Percentiles rank a stretch among this genome's conserved stretches.
These are phyloP conservation scores for Fistulifera pelliculosa DNA, from an alignment of 108 stramenopile genomes.

Conservation along the genomic window DNA sequence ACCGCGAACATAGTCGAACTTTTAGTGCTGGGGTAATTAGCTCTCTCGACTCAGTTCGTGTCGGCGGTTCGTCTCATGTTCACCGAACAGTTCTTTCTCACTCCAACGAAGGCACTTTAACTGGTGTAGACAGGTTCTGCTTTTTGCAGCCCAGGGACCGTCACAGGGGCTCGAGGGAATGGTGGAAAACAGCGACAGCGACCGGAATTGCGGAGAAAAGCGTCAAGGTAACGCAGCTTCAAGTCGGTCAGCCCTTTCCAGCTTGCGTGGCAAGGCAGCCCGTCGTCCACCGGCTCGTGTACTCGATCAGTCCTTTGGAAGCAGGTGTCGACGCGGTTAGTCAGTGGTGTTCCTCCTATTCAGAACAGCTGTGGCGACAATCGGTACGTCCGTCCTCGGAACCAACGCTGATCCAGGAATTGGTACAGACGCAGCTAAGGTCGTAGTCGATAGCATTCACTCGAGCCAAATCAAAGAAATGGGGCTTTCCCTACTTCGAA, in stretches of 20 bases:
- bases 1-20: conserved; percentile 25
- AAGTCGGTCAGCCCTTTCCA: conserved; percentile 73
- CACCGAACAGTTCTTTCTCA: neutral
- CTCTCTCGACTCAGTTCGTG: conserved; percentile 4
- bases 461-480: conserved; percentile 79
- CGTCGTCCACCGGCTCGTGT: conserved; percentile 69
- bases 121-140: conserved; percentile 74
- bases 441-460: conserved; percentile 80
- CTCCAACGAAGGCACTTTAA: conserved; percentile 29
- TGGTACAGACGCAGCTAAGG: conserved; percentile 73
- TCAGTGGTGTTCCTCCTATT: conserved; percentile 86
- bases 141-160: conserved; percentile 78
- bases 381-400: conserved; percentile 67
- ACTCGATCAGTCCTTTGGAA: conserved; percentile 75
- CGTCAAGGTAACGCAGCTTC: conserved; percentile 70
- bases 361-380: conserved; percentile 74
- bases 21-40: conserved; percentile 29
- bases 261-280: conserved; percentile 76
- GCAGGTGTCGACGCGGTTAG: conserved; percentile 72
- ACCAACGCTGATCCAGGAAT: conserved; percentile 57
- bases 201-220: conserved; percentile 68
- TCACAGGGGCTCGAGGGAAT: conserved; percentile 47
- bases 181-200: conserved; percentile 49
- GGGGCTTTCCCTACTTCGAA: conserved; percentile 49
- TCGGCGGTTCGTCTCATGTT: neutral